A percentile compares a stretch with the other conserved stretches of the same genome.
Evolutionary conservation across 2,329 filamentous ascomycete species (phyloP).

Genomic region (Hypomyces rosellus): DNA sequence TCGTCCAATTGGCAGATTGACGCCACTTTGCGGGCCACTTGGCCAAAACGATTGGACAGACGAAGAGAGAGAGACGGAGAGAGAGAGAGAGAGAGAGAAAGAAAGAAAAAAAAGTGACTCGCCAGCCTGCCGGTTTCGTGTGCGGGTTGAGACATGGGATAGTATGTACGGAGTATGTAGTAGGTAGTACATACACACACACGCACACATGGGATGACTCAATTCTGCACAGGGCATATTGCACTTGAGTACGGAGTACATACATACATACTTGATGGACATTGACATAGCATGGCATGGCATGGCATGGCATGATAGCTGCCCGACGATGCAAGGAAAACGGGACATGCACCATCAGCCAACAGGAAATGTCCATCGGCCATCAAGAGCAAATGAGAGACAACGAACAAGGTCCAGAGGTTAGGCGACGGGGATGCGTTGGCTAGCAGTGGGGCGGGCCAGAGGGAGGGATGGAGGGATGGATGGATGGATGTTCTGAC

Average conservation of each 20-base stretch:
- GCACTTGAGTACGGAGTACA: no score
- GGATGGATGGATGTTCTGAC: background rate
- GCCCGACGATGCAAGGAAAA: conserved; percentile 7
- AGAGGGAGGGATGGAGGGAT: background rate
- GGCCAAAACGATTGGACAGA: background rate
- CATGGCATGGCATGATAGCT: conserved; percentile 3
- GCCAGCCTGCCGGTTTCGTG: no score
- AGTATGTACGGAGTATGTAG: no score
- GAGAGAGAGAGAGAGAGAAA: background rate
- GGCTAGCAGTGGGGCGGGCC: conserved; percentile 11
- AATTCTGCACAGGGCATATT: no score
- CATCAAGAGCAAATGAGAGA: conserved; percentile 8
- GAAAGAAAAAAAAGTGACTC: background rate
- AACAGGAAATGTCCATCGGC: background rate
- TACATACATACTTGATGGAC: no score
- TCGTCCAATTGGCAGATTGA: conserved; percentile 24
- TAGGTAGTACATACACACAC: no score
- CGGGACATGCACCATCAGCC: conserved; percentile 1
- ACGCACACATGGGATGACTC: no score
- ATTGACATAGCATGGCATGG: no score
- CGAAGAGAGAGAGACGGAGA: background rate
- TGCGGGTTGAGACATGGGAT: no score
- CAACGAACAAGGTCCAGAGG: conserved; percentile 1
- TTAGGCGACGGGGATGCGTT: conserved; percentile 11
- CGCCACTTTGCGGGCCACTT: background rate